Base-by-base conservation (phyloP, 805 yeast species). In the Lipomyces mesembrius region DNA sequence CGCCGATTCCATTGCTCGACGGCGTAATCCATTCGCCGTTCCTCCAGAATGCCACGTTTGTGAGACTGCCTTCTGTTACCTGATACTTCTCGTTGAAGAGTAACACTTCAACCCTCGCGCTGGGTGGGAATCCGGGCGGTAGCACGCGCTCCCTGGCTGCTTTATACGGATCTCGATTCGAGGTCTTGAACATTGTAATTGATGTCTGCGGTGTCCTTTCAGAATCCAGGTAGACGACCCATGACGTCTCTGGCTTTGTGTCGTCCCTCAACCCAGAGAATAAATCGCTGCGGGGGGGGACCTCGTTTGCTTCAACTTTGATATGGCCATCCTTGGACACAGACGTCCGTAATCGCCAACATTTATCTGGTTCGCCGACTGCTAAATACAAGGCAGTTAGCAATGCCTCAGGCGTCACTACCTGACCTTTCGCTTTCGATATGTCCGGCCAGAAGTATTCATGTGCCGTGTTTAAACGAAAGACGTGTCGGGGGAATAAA, bases 141-240 rank as follows among this genome's bases (percentile, higher is more conserved):
- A 78, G 75, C 9, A 69, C 69, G 56, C 91, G 79, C 0, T 76
- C 76, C 65, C 98, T 79, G 0, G 97, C 89, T 1, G 75, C 81
- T 56, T 80, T 83, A 75, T 93, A 92, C 57, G 82, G 85, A 2
- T 79, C 80, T 69, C 99, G 81, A 29, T 81, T 78, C 0, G 97
- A 90, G 0, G 98, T 94, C 76, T 94, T 94, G 79, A 92, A 89
- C 3, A 96, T 88, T 0, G 97, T 91, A 77, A 90, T 91, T 1
- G 91, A 90, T 1, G 96, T 85, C 1, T 86, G 83, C 56, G 83
- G 70, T 0, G 84, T 81, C 0, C 86, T 81, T 37, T 81, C 77
- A 0, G 79, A 74, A 74, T 90, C 94, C 3, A 92, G 73, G 72
- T 85, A 87, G 0, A 92, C 86, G 25, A 82, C 84, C 87, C 90